A percentile compares a stretch with the other conserved stretches of the same genome.
These are phyloP conservation scores for Mycena pura DNA, from an alignment of 768 basidiomycete species.

Conservation along the genomic window DNA sequence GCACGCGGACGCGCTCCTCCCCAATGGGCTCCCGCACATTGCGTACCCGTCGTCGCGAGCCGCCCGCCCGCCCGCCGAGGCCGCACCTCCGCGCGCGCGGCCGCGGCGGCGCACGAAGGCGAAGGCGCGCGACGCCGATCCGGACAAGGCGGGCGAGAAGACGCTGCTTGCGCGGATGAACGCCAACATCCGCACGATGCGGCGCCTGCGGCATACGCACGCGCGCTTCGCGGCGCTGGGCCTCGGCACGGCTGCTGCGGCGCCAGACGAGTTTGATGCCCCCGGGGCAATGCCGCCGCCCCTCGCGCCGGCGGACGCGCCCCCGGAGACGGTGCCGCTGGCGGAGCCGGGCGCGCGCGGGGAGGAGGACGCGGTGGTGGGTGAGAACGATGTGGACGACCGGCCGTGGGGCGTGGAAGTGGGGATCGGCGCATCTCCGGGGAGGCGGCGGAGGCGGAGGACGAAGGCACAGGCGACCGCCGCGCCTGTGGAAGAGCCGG, in stretches of 20 bases:
- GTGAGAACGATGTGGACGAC: constrained; percentile 62
- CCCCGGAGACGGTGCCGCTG: constrained; percentile 26
- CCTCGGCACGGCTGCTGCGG: constrained; percentile 17
- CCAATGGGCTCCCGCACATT: constrained; percentile 68
- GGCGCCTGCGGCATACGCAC: constrained; percentile 75
- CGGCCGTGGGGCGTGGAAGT: constrained; percentile 56
- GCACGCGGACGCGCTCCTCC: constrained; percentile 64
- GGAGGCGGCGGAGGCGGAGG: constrained; percentile 4
- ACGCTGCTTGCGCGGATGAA: constrained; percentile 77
- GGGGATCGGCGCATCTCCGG: constrained; percentile 6
- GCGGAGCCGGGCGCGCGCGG: constrained; percentile 46
- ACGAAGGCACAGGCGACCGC: constrained; percentile 10
- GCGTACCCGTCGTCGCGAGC: constrained; percentile 42
- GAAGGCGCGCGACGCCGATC: background rate
- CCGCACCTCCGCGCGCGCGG: constrained; percentile 35
- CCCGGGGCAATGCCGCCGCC: background rate
- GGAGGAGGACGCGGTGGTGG: constrained; percentile 43
- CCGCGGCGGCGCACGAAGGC: constrained; percentile 42
- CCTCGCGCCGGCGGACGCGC: background rate
- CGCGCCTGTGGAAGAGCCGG: constrained; percentile 3
- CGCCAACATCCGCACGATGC: constrained; percentile 76
- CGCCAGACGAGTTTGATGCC: constrained; percentile 2
- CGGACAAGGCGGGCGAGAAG: constrained; percentile 37
- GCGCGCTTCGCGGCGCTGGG: constrained; percentile 69
- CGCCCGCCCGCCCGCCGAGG: constrained; percentile 25